Percentiles rank a stretch among this genome's conserved stretches.
Conservation (phyloP, 2,329 filamentous ascomycete genomes). For the Diplodia intermedia region DNA sequence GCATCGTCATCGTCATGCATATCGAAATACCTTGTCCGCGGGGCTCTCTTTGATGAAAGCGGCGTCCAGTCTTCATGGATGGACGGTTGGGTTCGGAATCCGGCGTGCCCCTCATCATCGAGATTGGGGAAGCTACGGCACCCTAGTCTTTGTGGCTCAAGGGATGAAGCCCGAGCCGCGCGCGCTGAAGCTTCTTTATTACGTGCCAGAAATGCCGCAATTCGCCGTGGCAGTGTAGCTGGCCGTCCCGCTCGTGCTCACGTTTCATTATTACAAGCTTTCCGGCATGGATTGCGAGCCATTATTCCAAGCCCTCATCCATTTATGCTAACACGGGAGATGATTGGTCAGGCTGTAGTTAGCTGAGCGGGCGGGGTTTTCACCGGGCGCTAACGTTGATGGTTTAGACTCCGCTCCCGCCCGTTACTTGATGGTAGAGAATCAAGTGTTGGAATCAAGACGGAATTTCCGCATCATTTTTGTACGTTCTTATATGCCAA, state of each 20-base stretch:
- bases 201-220: background rate
- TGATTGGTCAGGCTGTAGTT: background rate
- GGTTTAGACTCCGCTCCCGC: constrained; percentile 14
- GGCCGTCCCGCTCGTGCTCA: background rate
- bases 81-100: background rate
- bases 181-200: background rate
- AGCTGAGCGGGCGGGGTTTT: background rate
- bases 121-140: background rate
- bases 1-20: constrained; percentile 12
- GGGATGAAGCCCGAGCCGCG: background rate
- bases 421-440: too few relatives aligned
- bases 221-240: background rate
- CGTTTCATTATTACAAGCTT: background rate
- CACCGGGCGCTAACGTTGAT: constrained; percentile 6
- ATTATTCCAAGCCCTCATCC: too few relatives aligned
- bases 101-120: background rate
- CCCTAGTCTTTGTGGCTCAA: background rate
- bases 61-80: background rate
- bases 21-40: background rate
- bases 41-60: background rate
- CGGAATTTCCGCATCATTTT: too few relatives aligned
- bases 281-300: background rate
- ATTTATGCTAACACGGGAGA: background rate
- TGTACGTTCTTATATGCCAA: too few relatives aligned
- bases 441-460: too few relatives aligned